Conservation (phyloP, 2,329 filamentous ascomycete species). For the Herpotrichia juniperi region DNA sequence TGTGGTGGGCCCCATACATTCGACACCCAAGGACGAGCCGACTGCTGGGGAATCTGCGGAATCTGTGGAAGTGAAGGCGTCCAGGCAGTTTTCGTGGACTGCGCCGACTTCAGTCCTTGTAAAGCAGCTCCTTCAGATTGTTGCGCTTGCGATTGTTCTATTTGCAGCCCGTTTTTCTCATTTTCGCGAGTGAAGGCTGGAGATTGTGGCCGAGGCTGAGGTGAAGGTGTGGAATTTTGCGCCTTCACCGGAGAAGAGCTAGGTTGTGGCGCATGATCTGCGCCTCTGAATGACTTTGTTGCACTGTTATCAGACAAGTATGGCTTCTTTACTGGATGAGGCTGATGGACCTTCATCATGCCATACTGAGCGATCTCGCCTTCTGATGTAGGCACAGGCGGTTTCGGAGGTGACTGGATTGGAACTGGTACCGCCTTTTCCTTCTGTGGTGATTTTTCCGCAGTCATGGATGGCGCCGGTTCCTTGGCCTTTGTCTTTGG, state of each 20-base stretch:
- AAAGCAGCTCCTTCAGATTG: slow-evolving; percentile 8
- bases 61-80: slow-evolving; percentile 21
- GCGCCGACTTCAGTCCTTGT: slow-evolving; percentile 24
- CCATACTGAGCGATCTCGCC: slow-evolving; percentile 65
- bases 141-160: slow-evolving; percentile 22
- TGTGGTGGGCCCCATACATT: slow-evolving; percentile 79
- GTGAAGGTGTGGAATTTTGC: slow-evolving; percentile 21
- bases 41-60: slow-evolving; percentile 3
- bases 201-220: slow-evolving; percentile 15
- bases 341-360: slow-evolving; percentile 67
- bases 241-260: slow-evolving; percentile 29
- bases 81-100: slow-evolving; percentile 33
- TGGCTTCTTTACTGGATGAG: slow-evolving; percentile 55
- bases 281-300: slow-evolving; percentile 12
- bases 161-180: slow-evolving; percentile 18
- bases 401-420: slow-evolving; percentile 59
- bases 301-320: slow-evolving; percentile 22
- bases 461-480: slow-evolving; percentile 39
- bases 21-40: slow-evolving; percentile 31
- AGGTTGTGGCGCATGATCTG: slow-evolving; percentile 17
- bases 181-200: slow-evolving; percentile 24
- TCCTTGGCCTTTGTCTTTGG: slow-evolving; percentile 41
- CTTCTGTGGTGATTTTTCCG: slow-evolving; percentile 51
- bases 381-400: slow-evolving; percentile 62
- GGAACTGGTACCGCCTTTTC: slow-evolving; percentile 46